These are phyloP conservation scores for Lachnellula occidentalis DNA, from an alignment of 2,329 filamentous ascomycete genomes.

Conservation along the genomic window DNA sequence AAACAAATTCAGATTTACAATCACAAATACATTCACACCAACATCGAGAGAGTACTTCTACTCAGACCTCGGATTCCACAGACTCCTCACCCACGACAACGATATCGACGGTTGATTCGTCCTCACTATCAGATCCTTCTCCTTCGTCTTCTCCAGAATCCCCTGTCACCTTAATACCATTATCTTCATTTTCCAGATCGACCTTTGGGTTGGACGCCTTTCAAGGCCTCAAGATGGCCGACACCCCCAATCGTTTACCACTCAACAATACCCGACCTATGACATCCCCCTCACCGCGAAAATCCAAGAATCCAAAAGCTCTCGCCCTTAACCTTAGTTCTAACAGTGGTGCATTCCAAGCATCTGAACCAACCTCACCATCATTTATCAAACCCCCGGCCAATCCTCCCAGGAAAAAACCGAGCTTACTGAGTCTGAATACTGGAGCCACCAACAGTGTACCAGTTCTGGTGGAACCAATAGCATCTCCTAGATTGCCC, in stretches of 20 bases:
- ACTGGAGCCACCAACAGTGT: slow-evolving; percentile 55
- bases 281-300: slow-evolving; percentile 64
- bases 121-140: slow-evolving; percentile 82
- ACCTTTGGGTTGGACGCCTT: slow-evolving; percentile 40
- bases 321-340: slow-evolving; percentile 68
- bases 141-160: slow-evolving; percentile 92
- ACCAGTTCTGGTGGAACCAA: slow-evolving; percentile 44
- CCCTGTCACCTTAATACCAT: slow-evolving; percentile 66
- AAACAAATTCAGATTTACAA: slow-evolving; percentile 7
- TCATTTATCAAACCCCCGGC: slow-evolving; percentile 74
- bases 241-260: slow-evolving; percentile 38
- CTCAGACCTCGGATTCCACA: slow-evolving; percentile 73
- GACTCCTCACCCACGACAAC: slow-evolving; percentile 95
- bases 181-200: slow-evolving; percentile 62
- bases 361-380: slow-evolving; percentile 56
- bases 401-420: slow-evolving; percentile 61
- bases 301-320: slow-evolving; percentile 78
- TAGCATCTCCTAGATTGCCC: slow-evolving; percentile 49
- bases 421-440: slow-evolving; percentile 72
- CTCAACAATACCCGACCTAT: slow-evolving; percentile 46
- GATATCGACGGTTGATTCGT: slow-evolving; percentile 86
- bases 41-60: slow-evolving; percentile 73
- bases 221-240: slow-evolving; percentile 33
- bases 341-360: slow-evolving; percentile 40
- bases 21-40: slow-evolving; percentile 45